phyloP scores from a whole-genome alignment of 257 asterid genomes.

The Paraleonurus japonicus region DNA sequence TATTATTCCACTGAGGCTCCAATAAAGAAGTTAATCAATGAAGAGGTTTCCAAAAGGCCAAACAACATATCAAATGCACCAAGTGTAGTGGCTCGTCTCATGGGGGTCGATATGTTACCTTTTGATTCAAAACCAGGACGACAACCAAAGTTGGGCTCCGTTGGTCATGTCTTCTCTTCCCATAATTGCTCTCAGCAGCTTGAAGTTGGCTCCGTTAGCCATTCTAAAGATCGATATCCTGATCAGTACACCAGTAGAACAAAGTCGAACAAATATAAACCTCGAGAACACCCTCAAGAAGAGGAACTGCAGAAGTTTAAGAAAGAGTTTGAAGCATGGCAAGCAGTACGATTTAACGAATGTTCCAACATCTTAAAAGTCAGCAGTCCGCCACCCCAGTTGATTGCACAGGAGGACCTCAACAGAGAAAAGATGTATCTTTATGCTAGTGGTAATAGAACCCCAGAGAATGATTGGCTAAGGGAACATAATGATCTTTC shows the following conservation, averaged over 20 bases:
- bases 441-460: constrained; percentile 51
- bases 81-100: constrained; percentile 93
- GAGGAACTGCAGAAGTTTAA: constrained; percentile 91
- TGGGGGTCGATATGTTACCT: constrained; percentile 91
- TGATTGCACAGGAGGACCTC: constrained; percentile 78
- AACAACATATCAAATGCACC: constrained; percentile 55
- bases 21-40: constrained; percentile 67
- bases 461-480: constrained; percentile 25
- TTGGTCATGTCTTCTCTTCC: constrained; percentile 28
- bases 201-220: constrained; percentile 38
- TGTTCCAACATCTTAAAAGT: constrained; percentile 53
- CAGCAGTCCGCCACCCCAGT: constrained; percentile 56
- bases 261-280: constrained; percentile 54
- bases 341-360: constrained; percentile 64
- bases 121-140: constrained; percentile 46
- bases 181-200: constrained; percentile 40
- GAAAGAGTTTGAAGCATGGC: constrained; percentile 96
- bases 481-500: constrained; percentile 31
- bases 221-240: constrained; percentile 32
- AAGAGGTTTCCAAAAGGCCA: constrained; percentile 60
- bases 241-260: constrained; percentile 30
- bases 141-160: constrained; percentile 34
- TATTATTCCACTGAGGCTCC: constrained; percentile 56
- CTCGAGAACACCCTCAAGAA: constrained; percentile 97
- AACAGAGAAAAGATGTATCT: constrained; percentile 66